These are phyloP conservation scores for Fagopyrum tataricum DNA, from an alignment of 148 eudicot species.

Conservation along the genomic window DNA sequence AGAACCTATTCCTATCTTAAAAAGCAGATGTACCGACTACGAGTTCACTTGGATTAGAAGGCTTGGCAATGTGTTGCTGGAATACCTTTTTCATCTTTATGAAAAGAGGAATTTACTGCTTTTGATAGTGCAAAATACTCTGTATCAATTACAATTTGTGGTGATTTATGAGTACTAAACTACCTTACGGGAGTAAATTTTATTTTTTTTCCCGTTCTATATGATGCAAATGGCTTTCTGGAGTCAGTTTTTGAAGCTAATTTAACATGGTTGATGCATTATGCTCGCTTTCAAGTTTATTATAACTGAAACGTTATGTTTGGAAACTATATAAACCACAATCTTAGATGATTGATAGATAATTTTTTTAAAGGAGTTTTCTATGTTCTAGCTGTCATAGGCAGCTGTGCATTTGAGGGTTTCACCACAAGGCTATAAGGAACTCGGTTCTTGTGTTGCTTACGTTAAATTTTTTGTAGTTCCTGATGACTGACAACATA, in stretches of 20 bases:
- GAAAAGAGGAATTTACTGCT: not conserved
- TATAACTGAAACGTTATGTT: not conserved
- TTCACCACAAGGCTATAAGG: not conserved
- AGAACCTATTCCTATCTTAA: not conserved
- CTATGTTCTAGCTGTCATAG: not conserved
- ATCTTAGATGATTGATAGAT: not conserved
- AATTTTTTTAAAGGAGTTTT: not conserved
- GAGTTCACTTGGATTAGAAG: not conserved
- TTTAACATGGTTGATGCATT: not conserved
- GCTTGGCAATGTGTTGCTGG: not conserved
- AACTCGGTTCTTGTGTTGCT: not conserved
- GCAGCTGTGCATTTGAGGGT: not conserved
- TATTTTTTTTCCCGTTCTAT: not conserved
- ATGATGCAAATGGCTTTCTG: not conserved
- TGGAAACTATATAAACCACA: not conserved
- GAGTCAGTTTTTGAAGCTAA: not conserved
- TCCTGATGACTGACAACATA: not conserved
- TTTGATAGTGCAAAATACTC: not conserved
- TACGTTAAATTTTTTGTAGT: not conserved
- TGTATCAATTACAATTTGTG: not conserved
- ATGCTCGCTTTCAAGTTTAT: not conserved
- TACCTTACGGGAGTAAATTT: not conserved
- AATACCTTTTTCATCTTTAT: constrained; percentile 7
- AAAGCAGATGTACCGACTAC: not conserved
- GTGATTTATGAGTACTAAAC: not conserved